phyloP scores from a whole-genome alignment of 2,329 filamentous ascomycete genomes.

The Neonectria neomacrospora region DNA sequence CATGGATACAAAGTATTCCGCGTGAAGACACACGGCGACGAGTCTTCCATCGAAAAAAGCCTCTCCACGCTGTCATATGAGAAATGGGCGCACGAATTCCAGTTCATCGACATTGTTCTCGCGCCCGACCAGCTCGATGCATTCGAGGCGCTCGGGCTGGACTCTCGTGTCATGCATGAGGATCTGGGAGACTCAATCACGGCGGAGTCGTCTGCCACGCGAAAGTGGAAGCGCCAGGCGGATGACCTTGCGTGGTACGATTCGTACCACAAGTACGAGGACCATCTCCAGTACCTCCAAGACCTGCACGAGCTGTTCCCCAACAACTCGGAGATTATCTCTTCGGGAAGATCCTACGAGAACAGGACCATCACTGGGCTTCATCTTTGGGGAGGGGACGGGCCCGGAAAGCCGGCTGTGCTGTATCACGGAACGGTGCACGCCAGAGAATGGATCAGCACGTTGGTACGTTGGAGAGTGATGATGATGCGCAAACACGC shows the following conservation, averaged over 20 bases:
- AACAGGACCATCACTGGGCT: constrained; percentile 67
- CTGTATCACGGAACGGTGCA: constrained; percentile 64
- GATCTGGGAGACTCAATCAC: constrained; percentile 46
- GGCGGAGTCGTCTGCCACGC: constrained; percentile 39
- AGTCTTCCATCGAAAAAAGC: constrained; percentile 48
- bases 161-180: constrained; percentile 46
- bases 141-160: constrained; percentile 46
- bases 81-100: constrained; percentile 35
- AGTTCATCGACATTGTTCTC: constrained; percentile 48
- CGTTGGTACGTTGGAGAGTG: constrained; percentile 64
- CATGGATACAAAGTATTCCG: constrained; percentile 55
- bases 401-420: constrained; percentile 60
- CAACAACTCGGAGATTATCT: constrained; percentile 58
- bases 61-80: constrained; percentile 43
- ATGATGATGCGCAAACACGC: no score
- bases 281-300: constrained; percentile 59
- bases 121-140: constrained; percentile 43
- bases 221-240: constrained; percentile 41
- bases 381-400: constrained; percentile 58
- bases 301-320: constrained; percentile 56
- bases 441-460: constrained; percentile 65
- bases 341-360: constrained; percentile 57
- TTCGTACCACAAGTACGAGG: constrained; percentile 61
- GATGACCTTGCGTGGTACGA: constrained; percentile 58
- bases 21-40: constrained; percentile 56